Evolutionary conservation across 2,329 filamentous ascomycete genomes (phyloP), one percentile per base, ranked within the genome.

Genomic region (Ramichloridium luteum): DNA sequence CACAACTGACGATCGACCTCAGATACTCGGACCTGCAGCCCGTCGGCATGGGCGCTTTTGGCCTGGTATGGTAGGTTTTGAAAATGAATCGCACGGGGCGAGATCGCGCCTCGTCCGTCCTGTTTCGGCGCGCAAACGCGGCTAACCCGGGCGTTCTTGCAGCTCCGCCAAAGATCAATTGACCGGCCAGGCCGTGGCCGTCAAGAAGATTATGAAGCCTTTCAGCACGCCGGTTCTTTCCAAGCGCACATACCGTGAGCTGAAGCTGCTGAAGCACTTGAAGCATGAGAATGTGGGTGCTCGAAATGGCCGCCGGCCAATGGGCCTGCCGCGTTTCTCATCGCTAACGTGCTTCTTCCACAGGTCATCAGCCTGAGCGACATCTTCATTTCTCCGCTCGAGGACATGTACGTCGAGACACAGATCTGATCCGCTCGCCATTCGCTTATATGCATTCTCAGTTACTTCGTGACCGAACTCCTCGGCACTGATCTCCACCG

Each of bases 181-280:
- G 61, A 96, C 90, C 38, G 82, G 74, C 58, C 86, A 94, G 61
- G 85, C 86, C 61, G 90, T 98, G 40, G 90, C 90, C 37, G 86
- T 98, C 57, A 98, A 98, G 74, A 98, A 98, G 74, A 98, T 98
- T 56, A 96, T 98, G 88, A 98, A 96, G 69, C 90, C 90, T 6
- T 98, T 98, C 64, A 94, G 86, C 70, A 98, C 90, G n/a, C 86
- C 90, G 1, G 90, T 98, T 37, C 70, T 98, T 28, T 90, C 90
- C 37, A 98, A 98, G 69, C 75, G 90, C 56, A 98, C 90, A 46
- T 98, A 98, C 60, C 78, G 90, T 54, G 90, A 98, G 61, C 67
- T 98, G 56, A 98, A 96, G 68, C 73, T 98, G 42, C 68, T 98
- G 53, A 98, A 96, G 68, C 90, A 98, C 56, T 68, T 98, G 39